Evolutionary conservation across 2,329 filamentous ascomycete species (phyloP).

Genomic region (Cyclaneusma minus): DNA sequence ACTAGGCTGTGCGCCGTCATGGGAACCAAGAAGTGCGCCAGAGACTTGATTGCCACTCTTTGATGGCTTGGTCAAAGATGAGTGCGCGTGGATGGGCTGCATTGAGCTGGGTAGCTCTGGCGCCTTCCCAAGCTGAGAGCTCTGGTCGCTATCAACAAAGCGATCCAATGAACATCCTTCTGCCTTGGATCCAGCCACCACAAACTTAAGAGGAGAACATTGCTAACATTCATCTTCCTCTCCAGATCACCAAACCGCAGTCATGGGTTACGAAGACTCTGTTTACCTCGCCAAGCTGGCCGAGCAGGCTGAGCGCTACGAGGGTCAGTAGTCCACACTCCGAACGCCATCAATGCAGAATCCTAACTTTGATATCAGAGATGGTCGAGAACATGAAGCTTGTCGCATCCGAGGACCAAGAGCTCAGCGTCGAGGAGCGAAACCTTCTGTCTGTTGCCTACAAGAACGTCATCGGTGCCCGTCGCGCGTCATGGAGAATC

Average conservation of each 20-base stretch:
- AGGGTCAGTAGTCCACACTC: conserved; percentile 51
- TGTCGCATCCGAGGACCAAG: conserved; percentile 74
- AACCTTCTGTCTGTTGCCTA: conserved; percentile 96
- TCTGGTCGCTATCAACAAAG: no score
- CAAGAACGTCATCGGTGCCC: conserved; percentile 97
- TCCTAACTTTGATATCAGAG: conserved; percentile 42
- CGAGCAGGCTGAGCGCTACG: conserved; percentile 99
- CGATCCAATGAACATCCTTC: no score
- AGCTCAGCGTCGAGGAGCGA: conserved; percentile 84
- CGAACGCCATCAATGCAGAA: no score
- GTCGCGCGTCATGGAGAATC: conserved; percentile 96
- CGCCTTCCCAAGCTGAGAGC: no score
- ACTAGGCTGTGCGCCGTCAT: no score
- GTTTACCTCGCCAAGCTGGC: conserved; percentile 99
- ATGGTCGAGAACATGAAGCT: conserved; percentile 99
- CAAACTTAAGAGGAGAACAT: no score
- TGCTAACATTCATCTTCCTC: conserved; percentile 1
- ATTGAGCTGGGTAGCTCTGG: no score
- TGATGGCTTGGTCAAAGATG: no score
- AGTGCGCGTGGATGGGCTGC: no score
- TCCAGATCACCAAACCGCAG: conserved; percentile 26
- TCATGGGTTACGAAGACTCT: conserved; percentile 98
- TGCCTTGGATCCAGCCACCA: no score
- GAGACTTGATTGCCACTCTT: no score
- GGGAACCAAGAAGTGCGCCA: no score